phyloP scores from a whole-genome alignment of 202 grass and related monocot genomes.

The Digitaria exilis region DNA sequence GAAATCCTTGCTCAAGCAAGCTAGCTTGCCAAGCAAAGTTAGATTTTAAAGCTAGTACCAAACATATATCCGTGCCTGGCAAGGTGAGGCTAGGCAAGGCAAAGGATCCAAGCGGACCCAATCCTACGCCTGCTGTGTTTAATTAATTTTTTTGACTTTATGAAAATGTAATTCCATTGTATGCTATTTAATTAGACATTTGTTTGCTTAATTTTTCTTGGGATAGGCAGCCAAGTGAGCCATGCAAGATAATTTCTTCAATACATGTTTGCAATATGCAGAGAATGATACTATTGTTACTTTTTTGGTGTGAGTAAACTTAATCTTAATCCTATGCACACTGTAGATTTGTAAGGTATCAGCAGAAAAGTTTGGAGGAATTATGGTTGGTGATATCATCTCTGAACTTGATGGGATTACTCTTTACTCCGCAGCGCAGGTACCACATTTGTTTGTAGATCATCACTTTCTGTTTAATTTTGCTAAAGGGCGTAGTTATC shows the following conservation, averaged over 20 bases:
- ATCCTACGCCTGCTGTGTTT: no score
- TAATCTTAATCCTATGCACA: slow-evolving; percentile 1
- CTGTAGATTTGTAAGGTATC: slow-evolving; percentile 17
- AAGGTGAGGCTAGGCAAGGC: neutral
- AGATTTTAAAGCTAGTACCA: neutral
- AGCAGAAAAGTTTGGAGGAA: neutral
- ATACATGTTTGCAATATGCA: neutral
- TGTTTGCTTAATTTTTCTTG: neutral
- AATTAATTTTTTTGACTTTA: no score
- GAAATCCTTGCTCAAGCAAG: neutral
- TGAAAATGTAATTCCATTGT: no score
- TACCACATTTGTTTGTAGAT: neutral
- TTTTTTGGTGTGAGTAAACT: neutral
- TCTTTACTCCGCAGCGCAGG: slow-evolving; percentile 3
- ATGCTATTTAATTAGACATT: no score
- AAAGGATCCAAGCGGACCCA: neutral
- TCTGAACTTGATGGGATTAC: slow-evolving; percentile 8
- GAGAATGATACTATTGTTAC: neutral
- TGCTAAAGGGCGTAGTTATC: neutral
- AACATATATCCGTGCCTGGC: neutral
- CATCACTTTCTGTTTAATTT: neutral
- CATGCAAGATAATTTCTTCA: neutral
- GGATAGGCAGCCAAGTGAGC: neutral
- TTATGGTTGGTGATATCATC: slow-evolving; percentile 9
- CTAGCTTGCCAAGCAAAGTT: neutral